Evolutionary conservation across 2,329 filamentous ascomycete genomes (phyloP).

Genomic region (Rhynchosporium secalis): DNA sequence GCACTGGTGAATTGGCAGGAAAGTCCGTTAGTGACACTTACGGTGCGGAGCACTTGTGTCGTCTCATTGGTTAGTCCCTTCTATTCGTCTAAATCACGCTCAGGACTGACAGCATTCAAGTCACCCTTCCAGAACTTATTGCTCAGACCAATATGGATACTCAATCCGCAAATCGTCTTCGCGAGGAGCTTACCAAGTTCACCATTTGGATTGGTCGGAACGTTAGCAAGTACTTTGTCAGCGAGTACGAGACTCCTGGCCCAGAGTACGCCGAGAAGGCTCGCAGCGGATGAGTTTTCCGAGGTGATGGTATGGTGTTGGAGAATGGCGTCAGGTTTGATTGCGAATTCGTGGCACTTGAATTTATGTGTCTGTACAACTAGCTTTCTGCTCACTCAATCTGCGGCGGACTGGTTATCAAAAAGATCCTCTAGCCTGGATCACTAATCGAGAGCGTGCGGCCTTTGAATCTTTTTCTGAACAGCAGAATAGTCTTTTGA

Average conservation of each 20-base stretch:
- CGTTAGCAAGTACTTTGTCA: constrained; percentile 73
- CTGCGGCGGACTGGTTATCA: not conserved
- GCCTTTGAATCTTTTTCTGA: not conserved
- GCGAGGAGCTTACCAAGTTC: constrained; percentile 86
- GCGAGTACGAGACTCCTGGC: constrained; percentile 71
- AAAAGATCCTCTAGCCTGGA: not conserved
- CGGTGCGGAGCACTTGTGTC: constrained; percentile 86
- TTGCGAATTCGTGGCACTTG: constrained; percentile 11
- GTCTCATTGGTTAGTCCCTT: constrained; percentile 73
- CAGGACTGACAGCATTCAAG: constrained; percentile 47
- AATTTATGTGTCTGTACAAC: constrained; percentile 1
- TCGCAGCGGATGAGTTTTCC: constrained; percentile 27
- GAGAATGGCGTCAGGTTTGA: constrained; percentile 33
- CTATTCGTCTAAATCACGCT: not conserved
- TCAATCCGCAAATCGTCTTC: constrained; percentile 82
- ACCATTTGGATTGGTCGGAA: constrained; percentile 76
- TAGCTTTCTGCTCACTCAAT: not conserved
- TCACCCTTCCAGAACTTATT: constrained; percentile 87
- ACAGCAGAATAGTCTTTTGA: too few species aligned
- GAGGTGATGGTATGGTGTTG: constrained; percentile 20
- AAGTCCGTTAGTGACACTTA: constrained; percentile 81
- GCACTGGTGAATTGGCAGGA: constrained; percentile 62
- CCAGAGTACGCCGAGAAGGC: constrained; percentile 73
- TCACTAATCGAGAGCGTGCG: too few species aligned
- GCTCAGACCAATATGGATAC: constrained; percentile 98